These are phyloP conservation scores for Ophiocordyceps camponoti-floridani DNA, from an alignment of 2,329 filamentous ascomycete genomes.

Conservation along the genomic window DNA sequence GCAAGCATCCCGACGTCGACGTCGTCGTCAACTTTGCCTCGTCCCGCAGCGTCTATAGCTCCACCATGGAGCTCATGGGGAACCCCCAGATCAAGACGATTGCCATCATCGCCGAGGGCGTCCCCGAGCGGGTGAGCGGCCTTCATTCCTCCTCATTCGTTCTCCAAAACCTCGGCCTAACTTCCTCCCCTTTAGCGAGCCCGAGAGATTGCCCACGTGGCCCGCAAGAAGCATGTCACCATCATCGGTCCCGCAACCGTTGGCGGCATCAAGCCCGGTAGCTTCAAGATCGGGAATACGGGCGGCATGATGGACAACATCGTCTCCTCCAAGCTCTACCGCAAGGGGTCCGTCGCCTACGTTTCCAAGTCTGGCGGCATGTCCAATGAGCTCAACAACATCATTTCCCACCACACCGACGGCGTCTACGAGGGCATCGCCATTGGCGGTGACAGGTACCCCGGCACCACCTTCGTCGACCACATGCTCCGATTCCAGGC, in stretches of 20 bases:
- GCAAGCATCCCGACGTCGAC: conserved; percentile 94
- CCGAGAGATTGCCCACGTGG: conserved; percentile 91
- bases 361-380: conserved; percentile 99
- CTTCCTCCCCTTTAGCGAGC: conserved; percentile 57
- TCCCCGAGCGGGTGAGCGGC: conserved; percentile 74
- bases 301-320: conserved; percentile 99
- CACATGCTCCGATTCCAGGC: conserved; percentile 92
- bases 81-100: conserved; percentile 95
- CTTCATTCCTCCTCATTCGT: neutral
- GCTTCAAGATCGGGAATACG: conserved; percentile 99
- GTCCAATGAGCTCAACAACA: conserved; percentile 99
- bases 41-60: conserved; percentile 94
- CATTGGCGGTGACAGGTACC: conserved; percentile 98
- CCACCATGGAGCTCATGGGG: conserved; percentile 97
- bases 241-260: conserved; percentile 98
- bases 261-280: conserved; percentile 97
- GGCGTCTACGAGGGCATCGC: conserved; percentile 98
- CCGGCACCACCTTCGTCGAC: conserved; percentile 98
- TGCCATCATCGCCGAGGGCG: conserved; percentile 98
- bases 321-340: conserved; percentile 98
- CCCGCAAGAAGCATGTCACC: conserved; percentile 95
- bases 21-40: conserved; percentile 99
- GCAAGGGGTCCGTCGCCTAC: conserved; percentile 95
- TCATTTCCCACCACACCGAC: conserved; percentile 87
- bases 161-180: neutral